Evolutionary conservation across 352 stramenopile genomes (phyloP), one percentile per base, ranked within the genome.

Genomic region (Phytophthora sp.): DNA sequence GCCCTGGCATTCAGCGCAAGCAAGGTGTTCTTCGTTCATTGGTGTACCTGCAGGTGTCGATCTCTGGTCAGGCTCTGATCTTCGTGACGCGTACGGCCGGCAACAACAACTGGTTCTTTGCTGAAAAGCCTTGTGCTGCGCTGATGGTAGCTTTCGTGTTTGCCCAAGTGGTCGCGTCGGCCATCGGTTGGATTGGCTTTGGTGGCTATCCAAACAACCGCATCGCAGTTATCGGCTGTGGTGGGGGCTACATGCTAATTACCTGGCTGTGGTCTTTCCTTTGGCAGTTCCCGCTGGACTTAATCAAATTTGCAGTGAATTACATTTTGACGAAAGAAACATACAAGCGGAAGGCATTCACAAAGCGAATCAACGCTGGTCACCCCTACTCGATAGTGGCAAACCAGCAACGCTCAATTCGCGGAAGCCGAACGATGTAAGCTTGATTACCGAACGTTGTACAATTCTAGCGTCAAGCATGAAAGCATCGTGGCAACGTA

Each of bases 51-150:
- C 82, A 91, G 52, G 82, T 91, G 60, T 89, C 79, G 12, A 89
- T 91, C 55, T 91, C 82, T 9, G 82, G 82, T 20, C 82, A 91
- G 65, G 82, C 82, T 44, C 46, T 91, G 54, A 91, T 91, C 54
- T 91, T 91, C 61, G 77, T 91, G 23, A 91, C 82, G 28, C 82
- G 82, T 69, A 89, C 82, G 11, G 79, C 78, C 31, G 82, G 82
- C 43, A 80, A 72, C 65, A 91, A 91, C 79, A 88, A 81, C 56
- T 91, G 82, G 82, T 91, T 82, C 65, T 89, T 91, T 55, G 66
- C 72, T 21, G 79, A 89, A 54, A 81, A 82, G 58, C 82, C 82
- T 12, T 79, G 62, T 51, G 85, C 79, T 58, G 50, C 89, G 26
- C 38, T 91, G 57, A 46, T 91, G 44, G 68, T 89, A 24, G 82